Percentiles rank a stretch among this genome's conserved stretches.
Evolutionary conservation across 345 rosid species (phyloP).

Genomic region (Pelargonium nanum): DNA sequence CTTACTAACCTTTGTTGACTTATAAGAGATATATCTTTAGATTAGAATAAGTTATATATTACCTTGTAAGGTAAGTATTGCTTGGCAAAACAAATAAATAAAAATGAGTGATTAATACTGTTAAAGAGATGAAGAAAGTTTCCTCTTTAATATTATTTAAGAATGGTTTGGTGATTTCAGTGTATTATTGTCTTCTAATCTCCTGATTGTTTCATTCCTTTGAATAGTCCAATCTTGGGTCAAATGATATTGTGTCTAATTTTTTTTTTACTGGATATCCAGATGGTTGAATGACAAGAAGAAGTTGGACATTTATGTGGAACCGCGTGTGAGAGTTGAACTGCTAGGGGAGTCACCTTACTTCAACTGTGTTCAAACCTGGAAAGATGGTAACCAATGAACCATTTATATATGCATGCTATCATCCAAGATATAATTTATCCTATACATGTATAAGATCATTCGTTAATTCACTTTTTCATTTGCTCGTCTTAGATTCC

Average conservation of each 20-base stretch:
- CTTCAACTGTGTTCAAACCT: constrained; percentile 69
- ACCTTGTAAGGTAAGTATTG: too few relatives aligned
- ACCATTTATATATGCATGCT: background rate
- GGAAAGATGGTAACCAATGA: constrained; percentile 72
- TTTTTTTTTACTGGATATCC: constrained; percentile 15
- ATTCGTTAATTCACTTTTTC: background rate
- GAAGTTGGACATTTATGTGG: constrained; percentile 65
- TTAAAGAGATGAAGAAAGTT: too few relatives aligned
- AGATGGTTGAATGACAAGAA: constrained; percentile 86
- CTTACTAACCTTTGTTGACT: background rate
- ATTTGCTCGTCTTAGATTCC: background rate
- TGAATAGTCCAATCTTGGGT: too few relatives aligned
- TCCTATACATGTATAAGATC: background rate
- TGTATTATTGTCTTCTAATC: background rate
- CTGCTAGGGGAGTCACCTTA: constrained; percentile 74
- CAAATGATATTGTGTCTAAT: constrained; percentile 8
- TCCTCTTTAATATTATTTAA: too few relatives aligned
- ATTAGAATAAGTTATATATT: too few relatives aligned
- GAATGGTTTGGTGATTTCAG: too few relatives aligned
- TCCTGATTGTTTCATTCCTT: too few relatives aligned
- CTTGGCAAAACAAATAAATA: too few relatives aligned
- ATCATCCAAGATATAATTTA: background rate
- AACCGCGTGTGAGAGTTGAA: constrained; percentile 70
- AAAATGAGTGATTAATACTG: too few relatives aligned
- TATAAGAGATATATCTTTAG: too few relatives aligned